Evolutionary conservation across 2,329 filamentous ascomycete genomes (phyloP), one percentile per base, ranked within the genome.

Genomic region (Aspergillaceae sp.): DNA sequence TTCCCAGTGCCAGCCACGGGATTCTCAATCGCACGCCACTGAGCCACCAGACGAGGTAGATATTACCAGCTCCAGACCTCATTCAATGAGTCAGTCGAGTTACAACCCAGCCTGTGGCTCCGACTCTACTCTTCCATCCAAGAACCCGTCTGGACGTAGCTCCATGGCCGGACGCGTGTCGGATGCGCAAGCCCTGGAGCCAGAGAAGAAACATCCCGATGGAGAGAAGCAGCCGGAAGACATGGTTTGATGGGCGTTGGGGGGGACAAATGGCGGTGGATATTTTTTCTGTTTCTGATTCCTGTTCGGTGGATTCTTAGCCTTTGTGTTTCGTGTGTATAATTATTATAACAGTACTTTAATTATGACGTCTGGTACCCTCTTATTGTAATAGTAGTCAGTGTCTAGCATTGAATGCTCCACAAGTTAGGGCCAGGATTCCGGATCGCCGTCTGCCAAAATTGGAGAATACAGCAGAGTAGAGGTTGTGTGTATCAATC

Each of bases 231-330:
- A 34, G 10, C 29, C 41, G 5, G 44, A 40, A 33, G 44, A 49
- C 19, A 34, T 47, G 42, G 48, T 46, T n/a, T 49, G 42, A 45
- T 29, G 7, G 36, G 10, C 7, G 26, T 19, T 8, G 11, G 10
- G 7, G 27, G n/a, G 11, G 11, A 8, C 7, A 9, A 38, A 26
- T 19, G 19, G 19, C 19, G 19, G 19, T 19, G 19, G 19, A 19
- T 19, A 19, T 19, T 19, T 19, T 19, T 19, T 19, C 19, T 19
- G 19, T 19, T 19, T 19, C 19, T 19, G 19, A 19, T 19, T 19
- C 19, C 19, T 19, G 19, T 19, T 19, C 19, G 19, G 19, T 19
- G 19, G 19, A 19, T 19, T 19, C 19, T 19, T 19, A 19, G 19
- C 19, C 19, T 19, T 2, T 19, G 19, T 19, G 19, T 19, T 1